Evolutionary conservation across 2,329 filamentous ascomycete genomes (phyloP).

Genomic region (Claviceps quebecensis): DNA sequence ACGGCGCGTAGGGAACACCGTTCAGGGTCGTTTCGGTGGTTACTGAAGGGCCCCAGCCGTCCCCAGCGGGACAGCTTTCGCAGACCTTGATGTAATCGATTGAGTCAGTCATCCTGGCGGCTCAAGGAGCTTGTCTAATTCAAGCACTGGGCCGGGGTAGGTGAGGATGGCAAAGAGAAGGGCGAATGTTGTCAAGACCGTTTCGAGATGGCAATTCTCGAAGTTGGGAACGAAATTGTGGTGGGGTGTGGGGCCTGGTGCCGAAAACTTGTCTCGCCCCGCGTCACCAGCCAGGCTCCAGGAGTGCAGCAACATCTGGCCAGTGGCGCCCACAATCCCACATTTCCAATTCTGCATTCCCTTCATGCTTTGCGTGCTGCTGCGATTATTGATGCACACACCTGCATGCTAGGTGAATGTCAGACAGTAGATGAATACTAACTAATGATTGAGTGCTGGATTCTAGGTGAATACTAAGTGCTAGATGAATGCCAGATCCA

Average conservation of each 20-base stretch:
- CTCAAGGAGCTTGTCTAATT: background rate
- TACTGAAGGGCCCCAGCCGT: constrained; percentile 76
- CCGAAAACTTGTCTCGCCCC: constrained; percentile 19
- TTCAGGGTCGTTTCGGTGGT: constrained; percentile 79
- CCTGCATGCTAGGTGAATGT: background rate
- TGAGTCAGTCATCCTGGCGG: constrained; percentile 34
- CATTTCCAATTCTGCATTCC: constrained; percentile 1
- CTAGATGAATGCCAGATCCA: no score
- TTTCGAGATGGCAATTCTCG: constrained; percentile 13
- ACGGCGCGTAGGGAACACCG: constrained; percentile 93
- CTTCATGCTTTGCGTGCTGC: background rate
- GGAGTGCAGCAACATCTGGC: background rate
- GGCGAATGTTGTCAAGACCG: constrained; percentile 1
- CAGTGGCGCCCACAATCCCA: constrained; percentile 2
- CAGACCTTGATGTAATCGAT: constrained; percentile 50
- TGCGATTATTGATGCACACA: background rate
- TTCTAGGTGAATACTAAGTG: no score
- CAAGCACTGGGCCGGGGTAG: background rate
- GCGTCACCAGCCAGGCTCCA: constrained; percentile 2
- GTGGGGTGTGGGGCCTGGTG: constrained; percentile 24
- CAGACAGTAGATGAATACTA: no score
- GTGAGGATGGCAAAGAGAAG: background rate
- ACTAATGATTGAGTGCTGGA: no score
- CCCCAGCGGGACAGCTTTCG: constrained; percentile 56
- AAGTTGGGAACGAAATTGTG: constrained; percentile 24